Conservation (phyloP, 305 asterid species). For the Fraxinus sp. region DNA sequence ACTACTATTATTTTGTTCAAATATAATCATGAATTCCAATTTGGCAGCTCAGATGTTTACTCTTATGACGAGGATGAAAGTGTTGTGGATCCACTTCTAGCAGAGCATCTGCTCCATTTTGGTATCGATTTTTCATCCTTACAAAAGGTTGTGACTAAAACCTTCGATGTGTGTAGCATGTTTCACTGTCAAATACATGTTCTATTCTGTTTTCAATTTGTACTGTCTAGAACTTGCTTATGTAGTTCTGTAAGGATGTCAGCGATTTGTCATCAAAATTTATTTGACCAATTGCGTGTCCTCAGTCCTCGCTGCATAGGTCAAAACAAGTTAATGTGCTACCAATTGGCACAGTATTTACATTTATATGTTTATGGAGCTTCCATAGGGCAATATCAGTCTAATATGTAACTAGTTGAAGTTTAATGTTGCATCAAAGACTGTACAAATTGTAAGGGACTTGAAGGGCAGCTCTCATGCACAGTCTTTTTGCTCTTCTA, state of each 20-base stretch:
- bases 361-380: background rate
- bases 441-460: background rate
- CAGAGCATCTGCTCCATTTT: conserved; percentile 86
- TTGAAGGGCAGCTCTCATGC: background rate
- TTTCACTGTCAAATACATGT: conserved; percentile 6
- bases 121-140: conserved; percentile 95
- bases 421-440: background rate
- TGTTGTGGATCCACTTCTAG: conserved; percentile 88
- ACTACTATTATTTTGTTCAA: conserved; percentile 26
- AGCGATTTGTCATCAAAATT: background rate
- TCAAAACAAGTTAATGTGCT: background rate
- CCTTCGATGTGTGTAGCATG: conserved; percentile 20
- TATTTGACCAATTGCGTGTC: background rate
- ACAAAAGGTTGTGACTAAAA: conserved; percentile 62
- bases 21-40: conserved; percentile 50
- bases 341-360: background rate
- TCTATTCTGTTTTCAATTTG: background rate
- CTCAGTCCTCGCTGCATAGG: background rate
- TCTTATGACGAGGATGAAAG: conserved; percentile 96
- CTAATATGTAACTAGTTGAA: background rate
- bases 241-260: background rate
- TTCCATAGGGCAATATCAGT: background rate
- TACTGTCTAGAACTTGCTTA: conserved; percentile 8
- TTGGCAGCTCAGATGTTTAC: conserved; percentile 99
- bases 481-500: background rate